phyloP scores from a whole-genome alignment of 352 stramenopile genomes.

The Phytophthora hibernalis region DNA sequence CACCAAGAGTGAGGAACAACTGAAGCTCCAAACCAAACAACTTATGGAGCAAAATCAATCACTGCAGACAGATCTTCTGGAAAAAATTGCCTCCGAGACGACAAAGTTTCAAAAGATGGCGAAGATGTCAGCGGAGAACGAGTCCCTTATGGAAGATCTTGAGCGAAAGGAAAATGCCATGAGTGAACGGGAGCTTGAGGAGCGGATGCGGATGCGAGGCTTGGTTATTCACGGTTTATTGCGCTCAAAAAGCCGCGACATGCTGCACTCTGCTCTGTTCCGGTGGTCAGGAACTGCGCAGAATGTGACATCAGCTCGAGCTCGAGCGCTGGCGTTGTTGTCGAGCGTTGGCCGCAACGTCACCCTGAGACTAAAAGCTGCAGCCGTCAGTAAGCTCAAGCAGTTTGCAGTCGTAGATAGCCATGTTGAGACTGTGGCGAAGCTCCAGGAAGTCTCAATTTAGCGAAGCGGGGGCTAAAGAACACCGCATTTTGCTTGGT shows the following conservation, averaged over 20 bases:
- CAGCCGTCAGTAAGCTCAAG: conserved; percentile 36
- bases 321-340: conserved; percentile 31
- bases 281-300: conserved; percentile 33
- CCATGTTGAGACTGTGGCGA: conserved; percentile 7
- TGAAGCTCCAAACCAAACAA: conserved; percentile 75
- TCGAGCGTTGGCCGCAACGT: conserved; percentile 5
- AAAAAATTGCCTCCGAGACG: conserved; percentile 72
- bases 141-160: conserved; percentile 61
- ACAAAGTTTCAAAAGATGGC: conserved; percentile 77
- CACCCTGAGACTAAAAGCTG: conserved; percentile 30
- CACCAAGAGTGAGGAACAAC: conserved; percentile 67
- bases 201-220: conserved; percentile 34
- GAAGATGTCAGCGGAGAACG: conserved; percentile 64
- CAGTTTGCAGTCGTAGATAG: conserved; percentile 3
- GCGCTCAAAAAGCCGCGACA: conserved; percentile 40
- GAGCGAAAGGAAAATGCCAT: conserved; percentile 49
- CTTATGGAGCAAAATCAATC: conserved; percentile 78
- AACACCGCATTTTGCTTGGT: conserved; percentile 19
- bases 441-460: conserved; percentile 27
- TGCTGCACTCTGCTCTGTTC: conserved; percentile 35
- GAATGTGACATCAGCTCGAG: conserved; percentile 17
- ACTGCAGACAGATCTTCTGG: conserved; percentile 65
- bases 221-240: conserved; percentile 42
- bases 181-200: conserved; percentile 38
- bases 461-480: conserved; percentile 8